Conservation (phyloP, 208 protist genomes). For the Phytomonas francai region DNA sequence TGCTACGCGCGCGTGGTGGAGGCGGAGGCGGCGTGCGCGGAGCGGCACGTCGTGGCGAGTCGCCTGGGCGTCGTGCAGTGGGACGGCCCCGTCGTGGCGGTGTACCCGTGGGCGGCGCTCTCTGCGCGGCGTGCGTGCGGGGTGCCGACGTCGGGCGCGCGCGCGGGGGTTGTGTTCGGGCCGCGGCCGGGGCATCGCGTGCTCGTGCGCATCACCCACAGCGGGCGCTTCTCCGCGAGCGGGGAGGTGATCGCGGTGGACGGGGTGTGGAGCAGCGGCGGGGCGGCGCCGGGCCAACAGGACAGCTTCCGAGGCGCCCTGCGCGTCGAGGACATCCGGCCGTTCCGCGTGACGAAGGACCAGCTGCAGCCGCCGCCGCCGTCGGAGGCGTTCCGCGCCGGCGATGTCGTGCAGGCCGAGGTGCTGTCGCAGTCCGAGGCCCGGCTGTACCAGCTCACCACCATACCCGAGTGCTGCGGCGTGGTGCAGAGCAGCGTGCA, state of each 20-base stretch:
- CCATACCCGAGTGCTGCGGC: conserved; percentile 36
- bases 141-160: not conserved
- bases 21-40: not conserved
- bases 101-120: conserved; percentile 11
- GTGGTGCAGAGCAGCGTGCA: conserved; percentile 38
- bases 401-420: conserved; percentile 64
- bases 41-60: conserved; percentile 38
- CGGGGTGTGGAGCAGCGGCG: conserved; percentile 36
- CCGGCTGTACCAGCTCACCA: conserved; percentile 73
- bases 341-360: conserved; percentile 48
- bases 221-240: conserved; percentile 40
- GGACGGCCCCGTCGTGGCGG: conserved; percentile 43
- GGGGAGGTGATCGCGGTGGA: conserved; percentile 73
- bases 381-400: conserved; percentile 34
- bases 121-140: not conserved
- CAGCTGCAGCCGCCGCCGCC: conserved; percentile 44
- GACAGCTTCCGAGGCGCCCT: conserved; percentile 54
- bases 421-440: conserved; percentile 76
- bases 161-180: conserved; percentile 31
- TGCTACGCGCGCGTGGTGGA: conserved; percentile 27
- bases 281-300: conserved; percentile 4
- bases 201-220: conserved; percentile 51
- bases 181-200: conserved; percentile 51
- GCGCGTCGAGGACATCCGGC: conserved; percentile 65
- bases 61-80: conserved; percentile 64